Conservation (phyloP, 108 stramenopile species). For the Fragilariopsis cylindrus region DNA sequence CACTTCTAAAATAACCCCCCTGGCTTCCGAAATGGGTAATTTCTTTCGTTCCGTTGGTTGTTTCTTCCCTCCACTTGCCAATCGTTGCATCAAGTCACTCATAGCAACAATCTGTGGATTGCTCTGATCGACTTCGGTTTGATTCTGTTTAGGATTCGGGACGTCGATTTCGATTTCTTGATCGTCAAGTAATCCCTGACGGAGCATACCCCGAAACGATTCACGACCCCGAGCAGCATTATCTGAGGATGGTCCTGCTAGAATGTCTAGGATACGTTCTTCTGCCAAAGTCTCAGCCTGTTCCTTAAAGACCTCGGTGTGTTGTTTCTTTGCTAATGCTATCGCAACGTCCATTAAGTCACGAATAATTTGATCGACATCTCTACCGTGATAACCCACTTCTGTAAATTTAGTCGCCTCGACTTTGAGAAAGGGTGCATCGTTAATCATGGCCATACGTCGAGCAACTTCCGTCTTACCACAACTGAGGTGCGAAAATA, state of each 20-base stretch:
- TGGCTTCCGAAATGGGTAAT: constrained; percentile 87
- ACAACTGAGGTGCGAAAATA: constrained; percentile 36
- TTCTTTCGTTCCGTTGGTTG: constrained; percentile 77
- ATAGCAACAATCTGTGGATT: constrained; percentile 75
- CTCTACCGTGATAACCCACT: constrained; percentile 99
- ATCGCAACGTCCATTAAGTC: constrained; percentile 97
- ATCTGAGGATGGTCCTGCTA: constrained; percentile 73
- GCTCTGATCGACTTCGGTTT: constrained; percentile 33
- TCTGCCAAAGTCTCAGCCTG: constrained; percentile 83
- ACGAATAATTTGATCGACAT: constrained; percentile 98
- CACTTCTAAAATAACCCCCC: constrained; percentile 87
- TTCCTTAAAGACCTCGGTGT: constrained; percentile 73
- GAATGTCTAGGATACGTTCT: constrained; percentile 87
- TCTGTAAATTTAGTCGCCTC: constrained; percentile 99
- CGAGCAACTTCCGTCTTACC: constrained; percentile 99
- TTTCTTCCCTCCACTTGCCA: constrained; percentile 55
- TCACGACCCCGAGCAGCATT: constrained; percentile 46
- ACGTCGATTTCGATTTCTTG: constrained; percentile 90
- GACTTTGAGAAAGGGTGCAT: constrained; percentile 99
- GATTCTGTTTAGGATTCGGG: constrained; percentile 51
- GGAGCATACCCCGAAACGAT: constrained; percentile 87
- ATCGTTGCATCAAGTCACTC: constrained; percentile 62
- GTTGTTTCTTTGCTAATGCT: constrained; percentile 85
- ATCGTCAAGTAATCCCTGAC: constrained; percentile 90
- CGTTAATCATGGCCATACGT: constrained; percentile 93